Evolutionary conservation across 345 rosid genomes (phyloP), one percentile per base, ranked within the genome.

Genomic region (Dovyalis caffra): DNA sequence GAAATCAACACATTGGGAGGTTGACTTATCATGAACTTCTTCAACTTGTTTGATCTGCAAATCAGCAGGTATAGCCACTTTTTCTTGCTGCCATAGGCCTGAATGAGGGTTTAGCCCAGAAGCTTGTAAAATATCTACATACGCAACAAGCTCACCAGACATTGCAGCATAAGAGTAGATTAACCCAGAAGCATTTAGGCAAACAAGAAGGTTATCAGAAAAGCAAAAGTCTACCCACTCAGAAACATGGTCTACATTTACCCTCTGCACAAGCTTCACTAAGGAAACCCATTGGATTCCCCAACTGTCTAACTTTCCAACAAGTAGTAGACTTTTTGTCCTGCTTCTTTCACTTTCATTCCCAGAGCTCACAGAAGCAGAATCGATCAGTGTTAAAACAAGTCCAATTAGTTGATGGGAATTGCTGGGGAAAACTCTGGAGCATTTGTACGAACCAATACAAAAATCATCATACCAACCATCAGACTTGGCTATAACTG

Each of bases 221-320:
- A 93, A 86, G 76, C 87, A 81, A 77, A 90, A 93, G 83, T 95
- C 99, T 72, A 85, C 83, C 98, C 99, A 95, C 76, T 83, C 92
- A 40, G 71, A 68, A 62, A 74, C 40, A 28, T 76, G 83, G 65
- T 82, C 83, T 45, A 67, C 64, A 81, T 77, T 80, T 71, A 80
- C 68, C 81, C 68, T 64, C 76, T 87, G 88, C 66, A 72, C 80
- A 66, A 88, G 89, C 79, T 88, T 88, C 78, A 95, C 91, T 32
- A 78, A 78, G 71, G 96, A 95, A 79, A 87, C 87, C 97, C 97
- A 95, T 73, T 89, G 88, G 80, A 95, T 86, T 69, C 98, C 98
- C 85, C 76, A 77, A 77, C 75, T 72, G 74, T 81, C 77, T 79
- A 93, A 79, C 88, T 85, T 83, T 77, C 90, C 88, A 79, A 91